Evolutionary conservation across 2,329 filamentous ascomycete genomes (phyloP).

Genomic region (Aspergillus ruber): DNA sequence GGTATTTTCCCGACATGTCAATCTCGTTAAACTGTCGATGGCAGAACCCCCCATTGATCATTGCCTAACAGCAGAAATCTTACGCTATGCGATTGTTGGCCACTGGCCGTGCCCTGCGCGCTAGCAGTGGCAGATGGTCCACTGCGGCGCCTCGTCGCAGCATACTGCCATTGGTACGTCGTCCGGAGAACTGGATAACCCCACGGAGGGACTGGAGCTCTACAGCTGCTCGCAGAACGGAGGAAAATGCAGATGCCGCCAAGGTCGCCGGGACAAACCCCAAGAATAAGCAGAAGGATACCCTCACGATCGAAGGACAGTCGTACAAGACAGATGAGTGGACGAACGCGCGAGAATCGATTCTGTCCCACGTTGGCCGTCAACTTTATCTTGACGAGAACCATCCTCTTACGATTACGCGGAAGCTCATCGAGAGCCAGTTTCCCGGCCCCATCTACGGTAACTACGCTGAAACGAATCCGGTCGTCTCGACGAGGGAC

Average conservation of each 20-base stretch:
- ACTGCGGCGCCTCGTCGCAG: constrained; percentile 19
- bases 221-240: constrained; percentile 20
- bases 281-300: constrained; percentile 11
- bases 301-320: constrained; percentile 56
- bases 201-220: constrained; percentile 27
- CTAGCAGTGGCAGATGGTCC: constrained; percentile 29
- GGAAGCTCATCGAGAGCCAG: constrained; percentile 82
- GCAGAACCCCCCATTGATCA: too few relatives aligned
- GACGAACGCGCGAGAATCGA: constrained; percentile 76
- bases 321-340: constrained; percentile 66
- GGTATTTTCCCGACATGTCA: not conserved
- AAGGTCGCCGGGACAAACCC: constrained; percentile 1
- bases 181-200: constrained; percentile 11
- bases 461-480: constrained; percentile 71
- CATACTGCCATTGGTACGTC: constrained; percentile 12
- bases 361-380: constrained; percentile 66
- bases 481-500: constrained; percentile 74
- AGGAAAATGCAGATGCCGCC: constrained; percentile 8
- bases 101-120: constrained; percentile 34
- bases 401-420: constrained; percentile 85
- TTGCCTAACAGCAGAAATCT: too few relatives aligned
- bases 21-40: too few relatives aligned
- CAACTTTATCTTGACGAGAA: constrained; percentile 84
- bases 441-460: constrained; percentile 69
- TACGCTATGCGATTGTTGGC: constrained; percentile 32